Base-by-base conservation (phyloP, 2,329 filamentous ascomycete genomes). In the Akanthomyces uredinophilus region DNA sequence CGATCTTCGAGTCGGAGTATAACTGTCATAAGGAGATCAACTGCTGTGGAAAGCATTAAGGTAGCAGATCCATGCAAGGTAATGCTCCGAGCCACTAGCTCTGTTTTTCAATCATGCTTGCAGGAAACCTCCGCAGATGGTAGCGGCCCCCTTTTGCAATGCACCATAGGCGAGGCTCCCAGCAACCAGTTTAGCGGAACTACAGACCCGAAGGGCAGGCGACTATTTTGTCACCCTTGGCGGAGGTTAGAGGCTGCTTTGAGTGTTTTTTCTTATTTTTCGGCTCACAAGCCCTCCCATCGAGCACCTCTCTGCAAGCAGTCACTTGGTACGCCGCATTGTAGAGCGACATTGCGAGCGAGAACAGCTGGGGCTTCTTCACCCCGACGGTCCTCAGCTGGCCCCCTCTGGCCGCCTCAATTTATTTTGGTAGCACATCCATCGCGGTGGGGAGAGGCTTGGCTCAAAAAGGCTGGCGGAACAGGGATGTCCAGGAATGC, bases 41-140 rank as follows among this genome's bases (percentile, higher is more conserved):
- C 64, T 64, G 27, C 27, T 65, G 65, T 74, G 74, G 76, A 76
- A 74, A 76, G 78, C 77, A 78, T 77, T 78, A 75, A 74, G 73
- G 72, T 72, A 76, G 74, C 68, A 77, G 72, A 75, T 78, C 73
- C 79, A 66, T 68, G 66, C 65, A 66, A 65, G 61, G 46, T 55
- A 60, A 61, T 39, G 53, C 62, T 61, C 55, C 62, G 51, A 47
- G 52, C 51, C 43, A 37, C 41, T 55, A 53, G 49, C 47, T 18
- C 7, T 51, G n/a, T n/a, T 27, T 39, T 16, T 52, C 20, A 5
- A 32, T 22, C 14, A 47, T 58, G 41, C 55, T 37, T 59, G 20
- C 44, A 7, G n/a, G 18, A 41, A 51, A 43, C 56, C 56, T 43
- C 32, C 44, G n/a, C 46, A 50, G 47, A 18, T 41, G 35, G 46